phyloP scores from a whole-genome alignment of 306 rosid genomes.

The Cucurbita maxima region DNA sequence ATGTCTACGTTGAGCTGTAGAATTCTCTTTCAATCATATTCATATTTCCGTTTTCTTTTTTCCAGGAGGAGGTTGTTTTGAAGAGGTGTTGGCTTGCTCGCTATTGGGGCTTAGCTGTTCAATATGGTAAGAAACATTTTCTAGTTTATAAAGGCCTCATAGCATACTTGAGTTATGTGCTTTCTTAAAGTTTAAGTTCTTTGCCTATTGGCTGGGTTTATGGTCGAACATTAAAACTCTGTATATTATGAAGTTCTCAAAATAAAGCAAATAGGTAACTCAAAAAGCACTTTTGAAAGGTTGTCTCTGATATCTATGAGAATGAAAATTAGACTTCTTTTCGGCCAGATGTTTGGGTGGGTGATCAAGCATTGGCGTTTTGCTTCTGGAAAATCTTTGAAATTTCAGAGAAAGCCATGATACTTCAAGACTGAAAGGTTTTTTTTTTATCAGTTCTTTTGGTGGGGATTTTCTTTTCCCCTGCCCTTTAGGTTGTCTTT shows the following conservation, averaged over 20 bases:
- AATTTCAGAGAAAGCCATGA: too few species aligned
- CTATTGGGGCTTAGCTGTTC: slow-evolving; percentile 86
- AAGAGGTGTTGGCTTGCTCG: slow-evolving; percentile 99
- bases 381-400: too few species aligned
- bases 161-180: slow-evolving; percentile 5
- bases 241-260: neutral
- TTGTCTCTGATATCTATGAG: too few species aligned
- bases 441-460: too few species aligned
- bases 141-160: slow-evolving; percentile 13
- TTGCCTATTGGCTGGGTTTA: neutral
- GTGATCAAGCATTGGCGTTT: too few species aligned
- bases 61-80: slow-evolving; percentile 91
- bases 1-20: neutral
- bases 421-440: too few species aligned
- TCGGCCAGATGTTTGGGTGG: too few species aligned
- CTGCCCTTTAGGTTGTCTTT: too few species aligned
- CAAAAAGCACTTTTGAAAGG: neutral
- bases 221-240: neutral
- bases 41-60: neutral
- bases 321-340: too few species aligned
- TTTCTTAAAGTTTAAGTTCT: slow-evolving; percentile 1
- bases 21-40: neutral
- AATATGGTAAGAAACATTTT: slow-evolving; percentile 49
- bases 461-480: too few species aligned
- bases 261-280: neutral